Percentiles rank a stretch among this genome's conserved stretches.
These are phyloP conservation scores for Tulasnella sp. DNA, from an alignment of 768 basidiomycete genomes.

Conservation along the genomic window DNA sequence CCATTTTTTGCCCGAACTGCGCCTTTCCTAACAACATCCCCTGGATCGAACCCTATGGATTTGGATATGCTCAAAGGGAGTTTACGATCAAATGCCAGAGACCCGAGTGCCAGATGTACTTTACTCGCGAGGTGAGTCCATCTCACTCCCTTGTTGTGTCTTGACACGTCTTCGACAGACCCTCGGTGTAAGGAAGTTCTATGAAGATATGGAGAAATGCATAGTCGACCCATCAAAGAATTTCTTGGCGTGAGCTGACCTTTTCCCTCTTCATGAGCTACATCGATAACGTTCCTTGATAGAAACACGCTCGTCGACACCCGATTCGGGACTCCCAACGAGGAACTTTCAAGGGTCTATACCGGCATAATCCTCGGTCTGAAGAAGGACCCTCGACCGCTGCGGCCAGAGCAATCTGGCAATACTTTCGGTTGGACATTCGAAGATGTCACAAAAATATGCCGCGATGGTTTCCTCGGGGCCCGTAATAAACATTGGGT, in stretches of 20 bases:
- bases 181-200: slow-evolving; percentile 6
- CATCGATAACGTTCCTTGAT: background rate
- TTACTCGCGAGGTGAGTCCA: slow-evolving; percentile 12
- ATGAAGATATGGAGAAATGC: background rate
- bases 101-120: background rate
- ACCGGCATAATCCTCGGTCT: background rate
- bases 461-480: background rate
- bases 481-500: background rate
- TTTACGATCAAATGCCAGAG: background rate
- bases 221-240: background rate
- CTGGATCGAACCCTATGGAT: background rate
- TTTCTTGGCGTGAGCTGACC: background rate
- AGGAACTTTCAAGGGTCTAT: background rate
- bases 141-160: background rate
- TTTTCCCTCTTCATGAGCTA: background rate
- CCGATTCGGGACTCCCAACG: background rate
- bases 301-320: slow-evolving; percentile 8
- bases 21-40: background rate
- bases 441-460: background rate
- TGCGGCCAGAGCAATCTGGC: background rate
- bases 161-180: background rate
- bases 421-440: slow-evolving; percentile 1
- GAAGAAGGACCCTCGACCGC: background rate
- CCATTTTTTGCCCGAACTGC: slow-evolving; percentile 5
- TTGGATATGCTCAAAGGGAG: slow-evolving; percentile 1